These are phyloP conservation scores for Bacidia gigantensis DNA, from an alignment of 495 filamentous ascomycete genomes.

Conservation along the genomic window DNA sequence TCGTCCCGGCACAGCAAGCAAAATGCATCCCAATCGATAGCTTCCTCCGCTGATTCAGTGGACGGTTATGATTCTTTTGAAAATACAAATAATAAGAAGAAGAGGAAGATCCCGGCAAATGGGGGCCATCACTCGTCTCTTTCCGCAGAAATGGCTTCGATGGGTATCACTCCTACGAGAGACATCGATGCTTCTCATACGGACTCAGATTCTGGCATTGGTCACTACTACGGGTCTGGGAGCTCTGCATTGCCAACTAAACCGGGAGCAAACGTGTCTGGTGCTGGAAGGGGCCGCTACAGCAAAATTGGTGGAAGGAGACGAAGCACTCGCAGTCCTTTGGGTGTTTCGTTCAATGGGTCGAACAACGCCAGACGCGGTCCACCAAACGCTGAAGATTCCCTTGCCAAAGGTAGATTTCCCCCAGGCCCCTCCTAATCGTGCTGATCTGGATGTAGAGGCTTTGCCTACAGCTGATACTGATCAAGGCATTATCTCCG, in stretches of 20 bases:
- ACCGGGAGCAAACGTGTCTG: conserved; percentile 51
- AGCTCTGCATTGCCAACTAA: conserved; percentile 31
- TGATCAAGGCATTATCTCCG: conserved; percentile 70
- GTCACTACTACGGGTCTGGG: conserved; percentile 43
- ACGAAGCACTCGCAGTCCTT: conserved; percentile 49
- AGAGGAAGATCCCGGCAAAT: conserved; percentile 84
- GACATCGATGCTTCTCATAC: conserved; percentile 27
- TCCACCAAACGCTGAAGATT: background rate
- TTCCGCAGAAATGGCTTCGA: conserved; percentile 46
- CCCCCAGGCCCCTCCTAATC: background rate
- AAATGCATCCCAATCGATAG: conserved; percentile 32
- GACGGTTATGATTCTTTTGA: conserved; percentile 97
- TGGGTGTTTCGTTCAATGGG: conserved; percentile 44
- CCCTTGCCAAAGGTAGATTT: conserved; percentile 14
- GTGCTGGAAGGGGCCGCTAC: conserved; percentile 66
- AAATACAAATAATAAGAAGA: conserved; percentile 99
- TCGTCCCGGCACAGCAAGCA: conserved; percentile 28
- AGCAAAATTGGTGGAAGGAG: conserved; percentile 40
- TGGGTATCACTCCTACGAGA: conserved; percentile 40
- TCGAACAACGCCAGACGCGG: conserved; percentile 22
- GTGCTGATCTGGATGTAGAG: conserved; percentile 13
- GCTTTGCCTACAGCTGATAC: conserved; percentile 9
- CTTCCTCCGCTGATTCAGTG: conserved; percentile 29
- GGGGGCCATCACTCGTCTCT: conserved; percentile 48
- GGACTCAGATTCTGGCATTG: conserved; percentile 34